Evolutionary conservation across 1,284 basidiomycete genomes (phyloP), one percentile per base, ranked within the genome.

Genomic region (Malassezia dermatis): DNA sequence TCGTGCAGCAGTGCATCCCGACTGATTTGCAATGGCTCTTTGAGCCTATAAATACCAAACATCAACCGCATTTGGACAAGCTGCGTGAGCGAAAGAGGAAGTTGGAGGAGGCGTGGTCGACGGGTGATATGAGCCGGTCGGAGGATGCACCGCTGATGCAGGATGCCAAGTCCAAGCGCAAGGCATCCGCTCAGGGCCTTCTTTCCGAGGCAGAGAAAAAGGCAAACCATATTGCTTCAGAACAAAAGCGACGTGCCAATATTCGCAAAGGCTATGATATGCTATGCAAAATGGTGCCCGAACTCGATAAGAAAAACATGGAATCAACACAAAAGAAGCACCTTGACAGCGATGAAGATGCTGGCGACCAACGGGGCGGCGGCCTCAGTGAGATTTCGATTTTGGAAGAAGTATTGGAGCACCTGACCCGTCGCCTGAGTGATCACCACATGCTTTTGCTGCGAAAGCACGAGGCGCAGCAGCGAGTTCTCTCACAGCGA

Each of bases 251-350:
- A 8, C 55, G 55, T 28, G 43, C 55, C 17, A 57, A 57, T 42
- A 57, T 57, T 11, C 55, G 55, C 32, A 57, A 57, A 30, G 55
- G 55, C 19, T 57, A 57, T 34, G 55, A 57, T 19, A 51, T 52
- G 45, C 39, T 57, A 15, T 21, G 48, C 17, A 31, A 17, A 4
- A 27, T 40, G 15, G 27, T 57, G 1, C 55, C 55, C 3, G 24
- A 24, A 8, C 48, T 51, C 11, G 28, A 21, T 8, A 27, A 34
- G 26, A 19, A 30, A 12, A 1, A 6, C 4, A 12, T 24, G 19
- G 41, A 27, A 17, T 15, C 24, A 19, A 45, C 21, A 8, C 8
- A 32, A 46, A 12, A 32, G 34, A 19, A 30, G 41, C 41, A 23
- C 8, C 13, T 13, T 48, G 28, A 2, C 19, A 10, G 41, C 10